Percentiles rank a stretch among this genome's conserved stretches.
These are phyloP conservation scores for Cadophora gregata DNA, from an alignment of 2,329 filamentous ascomycete species.

Conservation along the genomic window DNA sequence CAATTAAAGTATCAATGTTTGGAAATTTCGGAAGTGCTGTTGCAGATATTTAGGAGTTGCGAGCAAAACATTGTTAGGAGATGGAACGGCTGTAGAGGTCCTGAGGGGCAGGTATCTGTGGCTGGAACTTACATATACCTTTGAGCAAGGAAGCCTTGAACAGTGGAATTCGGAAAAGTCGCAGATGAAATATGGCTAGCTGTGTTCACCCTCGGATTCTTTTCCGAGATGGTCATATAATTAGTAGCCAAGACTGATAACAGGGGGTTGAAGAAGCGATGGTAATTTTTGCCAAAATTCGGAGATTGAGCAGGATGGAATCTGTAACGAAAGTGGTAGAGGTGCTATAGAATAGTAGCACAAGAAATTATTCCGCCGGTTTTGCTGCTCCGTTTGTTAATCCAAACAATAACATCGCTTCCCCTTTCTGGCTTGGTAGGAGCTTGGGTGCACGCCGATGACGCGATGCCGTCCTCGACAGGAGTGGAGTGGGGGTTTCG, in stretches of 20 bases:
- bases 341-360: not conserved
- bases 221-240: not conserved
- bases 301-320: not conserved
- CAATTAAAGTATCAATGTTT: not conserved
- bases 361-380: constrained; percentile 1
- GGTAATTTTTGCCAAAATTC: not conserved
- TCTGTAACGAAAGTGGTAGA: not conserved
- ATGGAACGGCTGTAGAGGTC: constrained; percentile 13
- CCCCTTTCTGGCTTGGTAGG: constrained; percentile 2
- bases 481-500: not conserved
- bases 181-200: not conserved
- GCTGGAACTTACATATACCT: constrained; percentile 16
- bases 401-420: constrained; percentile 17
- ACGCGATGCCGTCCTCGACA: constrained; percentile 9
- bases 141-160: constrained; percentile 12
- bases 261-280: not conserved
- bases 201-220: not conserved
- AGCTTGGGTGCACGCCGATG: not conserved
- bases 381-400: no score
- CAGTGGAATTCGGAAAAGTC: not conserved
- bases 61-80: not conserved
- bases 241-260: no score
- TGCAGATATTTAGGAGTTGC: not conserved
- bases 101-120: constrained; percentile 9
- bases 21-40: not conserved